Base-by-base conservation (phyloP, 805 yeast species). In the Barnettozyma sucrosica region DNA sequence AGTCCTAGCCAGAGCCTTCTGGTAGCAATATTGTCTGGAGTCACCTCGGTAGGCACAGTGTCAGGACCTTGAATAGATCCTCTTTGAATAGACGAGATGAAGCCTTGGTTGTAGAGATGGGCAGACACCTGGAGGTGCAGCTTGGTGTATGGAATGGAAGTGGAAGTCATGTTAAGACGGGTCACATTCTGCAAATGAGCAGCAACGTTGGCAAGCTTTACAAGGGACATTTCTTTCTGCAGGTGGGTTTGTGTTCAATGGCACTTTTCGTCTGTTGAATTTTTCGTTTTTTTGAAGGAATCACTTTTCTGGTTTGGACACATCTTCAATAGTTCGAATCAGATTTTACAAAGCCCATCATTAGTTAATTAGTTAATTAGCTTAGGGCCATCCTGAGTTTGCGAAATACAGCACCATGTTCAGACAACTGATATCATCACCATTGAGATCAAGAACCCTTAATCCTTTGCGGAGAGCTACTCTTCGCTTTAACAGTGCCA, bases 21-120 rank as follows among this genome's bases (percentile, higher is more conserved):
- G 1, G 90, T 77, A 18, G 95, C 67, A 26, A 93, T 79, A 62
- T 92, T 90, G 62, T 87, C 96, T 30, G 85, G 89, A 0, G 98
- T 89, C 20, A 81, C 85, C 38, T 84, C 89, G 4, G 80, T 80
- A 1, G 90, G 84, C 2, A 70, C 70, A 40, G 70, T 63, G 64
- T 93, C 98, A 13, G 99, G 98, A 1, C 97, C 96, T 9, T 76
- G 63, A 2, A 79, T 71, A 8, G 92, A 85, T 3, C 99, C 99
- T 59, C 87, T 79, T 60, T 87, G 95, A 45, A 93, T 76, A 2
- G 89, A 78, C 1, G 89, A 77, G 39, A 93, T 71, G 63, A 92
- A 89, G 0, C 99, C 99, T 67, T 90, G 95, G 54, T 84, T 85
- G 70, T 92, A 88, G 34, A 93, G 76, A 32, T 89, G 92, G 45